phyloP scores from a whole-genome alignment of 495 filamentous ascomycete species.

The Hypomontagnella monticulosa region DNA sequence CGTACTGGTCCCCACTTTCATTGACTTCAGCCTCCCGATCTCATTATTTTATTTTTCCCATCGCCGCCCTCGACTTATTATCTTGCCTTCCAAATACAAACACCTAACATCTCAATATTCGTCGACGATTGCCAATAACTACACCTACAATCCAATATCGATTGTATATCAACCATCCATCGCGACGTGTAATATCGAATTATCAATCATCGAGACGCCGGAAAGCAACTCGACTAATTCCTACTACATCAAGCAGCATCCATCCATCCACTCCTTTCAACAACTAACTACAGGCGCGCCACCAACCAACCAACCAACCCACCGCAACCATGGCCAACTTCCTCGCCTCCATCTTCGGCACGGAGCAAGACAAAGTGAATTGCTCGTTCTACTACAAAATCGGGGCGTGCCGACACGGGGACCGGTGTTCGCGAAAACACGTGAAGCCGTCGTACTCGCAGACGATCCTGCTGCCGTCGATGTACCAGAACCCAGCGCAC shows the following conservation, averaged over 20 bases:
- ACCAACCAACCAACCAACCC: too few relatives aligned
- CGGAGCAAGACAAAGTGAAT: slow-evolving; percentile 95
- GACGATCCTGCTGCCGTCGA: slow-evolving; percentile 96
- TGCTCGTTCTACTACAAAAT: slow-evolving; percentile 81
- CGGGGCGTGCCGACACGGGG: slow-evolving; percentile 96
- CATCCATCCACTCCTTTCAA: too few relatives aligned
- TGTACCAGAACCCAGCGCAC: slow-evolving; percentile 99
- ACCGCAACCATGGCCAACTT: slow-evolving; percentile 80
- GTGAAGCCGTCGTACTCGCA: slow-evolving; percentile 98
- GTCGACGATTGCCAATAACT: not conserved
- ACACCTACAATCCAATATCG: not conserved
- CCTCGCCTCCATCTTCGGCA: slow-evolving; percentile 99
- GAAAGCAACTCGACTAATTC: too few relatives aligned
- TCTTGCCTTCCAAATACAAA: slow-evolving; percentile 18
- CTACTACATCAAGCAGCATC: too few relatives aligned
- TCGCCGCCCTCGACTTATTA: slow-evolving; percentile 8
- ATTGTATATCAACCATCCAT: too few relatives aligned
- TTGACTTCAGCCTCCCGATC: slow-evolving; percentile 23
- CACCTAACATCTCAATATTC: not conserved
- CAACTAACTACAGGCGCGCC: too few relatives aligned
- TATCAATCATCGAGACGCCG: too few relatives aligned
- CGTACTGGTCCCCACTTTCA: slow-evolving; percentile 14
- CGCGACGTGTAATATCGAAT: too few relatives aligned
- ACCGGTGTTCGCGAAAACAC: slow-evolving; percentile 97
- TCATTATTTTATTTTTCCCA: slow-evolving; percentile 19